Base-by-base conservation (phyloP, 805 yeast species). In the Candida fluviatilis region DNA sequence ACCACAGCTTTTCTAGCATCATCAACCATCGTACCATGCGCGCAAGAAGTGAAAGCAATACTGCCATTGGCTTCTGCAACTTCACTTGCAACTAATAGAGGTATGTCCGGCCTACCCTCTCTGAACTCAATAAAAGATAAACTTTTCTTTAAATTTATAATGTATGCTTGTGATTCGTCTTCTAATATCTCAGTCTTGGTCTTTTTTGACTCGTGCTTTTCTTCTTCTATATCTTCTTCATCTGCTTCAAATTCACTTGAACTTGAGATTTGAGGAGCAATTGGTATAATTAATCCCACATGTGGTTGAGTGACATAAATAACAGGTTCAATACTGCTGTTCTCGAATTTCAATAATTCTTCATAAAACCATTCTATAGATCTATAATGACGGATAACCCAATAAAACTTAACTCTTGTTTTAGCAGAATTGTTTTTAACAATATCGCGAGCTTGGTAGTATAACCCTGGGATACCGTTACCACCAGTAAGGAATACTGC, bases 21-120 rank as follows among this genome's bases (percentile, higher is more conserved):
- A 40, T 60, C 66, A 30, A 60, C 69, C 64, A 72, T 61, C 28
- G 54, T 43, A 19, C 66, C 63, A 51, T 71, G 73, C n/a, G 72
- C 76, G 59, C 79, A 74, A 8, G 68, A 62, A 37, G 67, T 70
- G 43, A 74, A 56, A 2, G 74, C 76, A 33, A 69, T 41, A 5
- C 73, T 49, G 4, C 71, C 71, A n/a, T 42, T 41, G 14, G 66
- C 46, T 23, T 54, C 58, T 1, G 25, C 38, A 6, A 74, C 50
- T 42, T 73, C 78, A 12, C 49, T 40, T 4, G 42, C 44, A n/a
- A 74, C 57, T 11, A 72, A 15, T 18, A 47, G 49, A 1, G 49
- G 49, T 26, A 67, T 43, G 37, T 68, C 49, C 14, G 75, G 68
- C 51, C 78, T 62, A 21, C 75, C 76, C 16, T 54, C 60, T 44